Conservation (phyloP, 768 basidiomycete genomes). For the Serpula lacrymans region DNA sequence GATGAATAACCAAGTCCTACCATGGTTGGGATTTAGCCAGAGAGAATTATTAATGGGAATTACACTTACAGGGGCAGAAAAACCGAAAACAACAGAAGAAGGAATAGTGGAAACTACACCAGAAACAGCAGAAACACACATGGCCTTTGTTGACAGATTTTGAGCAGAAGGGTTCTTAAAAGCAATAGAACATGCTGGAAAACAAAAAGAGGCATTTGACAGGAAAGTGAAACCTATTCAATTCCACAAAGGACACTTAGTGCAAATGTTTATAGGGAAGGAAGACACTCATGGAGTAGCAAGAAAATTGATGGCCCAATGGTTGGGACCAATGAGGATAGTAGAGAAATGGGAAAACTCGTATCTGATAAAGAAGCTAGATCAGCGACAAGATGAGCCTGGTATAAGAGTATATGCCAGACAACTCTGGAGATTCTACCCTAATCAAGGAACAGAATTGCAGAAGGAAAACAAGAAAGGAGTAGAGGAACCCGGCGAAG, state of each 20-base stretch:
- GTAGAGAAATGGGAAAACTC: constrained; percentile 14
- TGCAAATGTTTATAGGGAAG: constrained; percentile 27
- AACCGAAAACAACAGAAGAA: constrained; percentile 16
- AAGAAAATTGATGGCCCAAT: constrained; percentile 27
- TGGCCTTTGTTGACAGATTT: constrained; percentile 30
- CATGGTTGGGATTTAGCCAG: constrained; percentile 18
- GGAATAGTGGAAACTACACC: background rate
- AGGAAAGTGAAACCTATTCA: constrained; percentile 14
- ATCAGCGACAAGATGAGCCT: no score
- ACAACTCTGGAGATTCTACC: no score
- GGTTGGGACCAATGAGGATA: constrained; percentile 25
- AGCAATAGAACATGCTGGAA: constrained; percentile 21
- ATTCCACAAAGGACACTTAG: constrained; percentile 28
- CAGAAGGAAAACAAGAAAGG: no score
- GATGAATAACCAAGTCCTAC: constrained; percentile 18
- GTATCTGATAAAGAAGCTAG: no score
- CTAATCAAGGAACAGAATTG: no score
- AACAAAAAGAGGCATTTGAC: constrained; percentile 28
- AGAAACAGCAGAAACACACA: constrained; percentile 15
- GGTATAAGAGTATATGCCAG: no score
- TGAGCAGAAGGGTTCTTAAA: constrained; percentile 12
- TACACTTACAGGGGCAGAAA: no score
- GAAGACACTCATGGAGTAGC: constrained; percentile 24
- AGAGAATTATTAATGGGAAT: constrained; percentile 31
- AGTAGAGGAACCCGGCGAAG: no score